Conservation (phyloP, 169 alveolate species). For the Ichthyophthirius multifiliis region DNA sequence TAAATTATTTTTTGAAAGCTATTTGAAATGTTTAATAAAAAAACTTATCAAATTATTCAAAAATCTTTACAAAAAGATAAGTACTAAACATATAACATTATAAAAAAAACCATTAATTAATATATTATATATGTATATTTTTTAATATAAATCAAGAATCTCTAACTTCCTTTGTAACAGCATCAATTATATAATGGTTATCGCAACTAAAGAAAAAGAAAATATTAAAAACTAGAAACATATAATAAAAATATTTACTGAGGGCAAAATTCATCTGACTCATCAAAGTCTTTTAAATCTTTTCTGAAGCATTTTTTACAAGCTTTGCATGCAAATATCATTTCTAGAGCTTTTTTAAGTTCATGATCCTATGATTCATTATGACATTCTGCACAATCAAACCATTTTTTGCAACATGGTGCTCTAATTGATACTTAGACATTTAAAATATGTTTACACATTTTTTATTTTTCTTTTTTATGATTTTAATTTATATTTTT, state of each 20-base stretch:
- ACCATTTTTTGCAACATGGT: constrained; percentile 76
- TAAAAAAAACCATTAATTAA: no score
- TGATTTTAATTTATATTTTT: background rate
- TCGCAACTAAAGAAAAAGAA: constrained; percentile 46
- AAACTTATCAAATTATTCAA: no score
- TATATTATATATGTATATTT: no score
- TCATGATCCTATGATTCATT: constrained; percentile 64
- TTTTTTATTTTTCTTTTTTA: constrained; percentile 9
- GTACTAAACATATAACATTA: no score
- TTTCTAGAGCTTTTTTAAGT: constrained; percentile 50
- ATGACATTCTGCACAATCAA: constrained; percentile 82
- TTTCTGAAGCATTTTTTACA: constrained; percentile 80
- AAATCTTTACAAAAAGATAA: no score
- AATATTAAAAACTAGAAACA: background rate
- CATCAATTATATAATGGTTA: constrained; percentile 57
- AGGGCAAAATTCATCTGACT: constrained; percentile 83
- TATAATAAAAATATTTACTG: constrained; percentile 24
- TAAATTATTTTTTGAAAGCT: no score
- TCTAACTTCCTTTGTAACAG: constrained; percentile 60
- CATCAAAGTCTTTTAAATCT: constrained; percentile 62
- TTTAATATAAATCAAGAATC: no score
- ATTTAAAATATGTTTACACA: constrained; percentile 83
- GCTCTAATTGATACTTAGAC: constrained; percentile 79
- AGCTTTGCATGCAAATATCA: constrained; percentile 72
- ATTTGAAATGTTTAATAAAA: no score